Conservation (phyloP, 352 stramenopile species). For the Halophytophthora polymorphica region DNA sequence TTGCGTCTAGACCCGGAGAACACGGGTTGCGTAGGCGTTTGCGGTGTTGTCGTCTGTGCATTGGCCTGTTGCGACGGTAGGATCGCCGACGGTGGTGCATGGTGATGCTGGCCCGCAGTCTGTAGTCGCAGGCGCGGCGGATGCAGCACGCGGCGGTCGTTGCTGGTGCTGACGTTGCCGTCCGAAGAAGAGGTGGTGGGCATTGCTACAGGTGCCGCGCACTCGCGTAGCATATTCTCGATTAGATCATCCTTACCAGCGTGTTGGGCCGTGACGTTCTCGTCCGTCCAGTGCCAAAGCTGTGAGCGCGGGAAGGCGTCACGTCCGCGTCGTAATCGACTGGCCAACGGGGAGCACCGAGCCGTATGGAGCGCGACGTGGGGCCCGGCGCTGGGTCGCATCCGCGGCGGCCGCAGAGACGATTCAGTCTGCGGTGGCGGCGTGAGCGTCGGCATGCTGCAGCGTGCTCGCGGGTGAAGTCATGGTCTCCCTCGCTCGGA, state of each 20-base stretch:
- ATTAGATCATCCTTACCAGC: slow-evolving; percentile 39
- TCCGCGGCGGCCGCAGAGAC: background rate
- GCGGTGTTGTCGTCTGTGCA: background rate
- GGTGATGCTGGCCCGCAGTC: slow-evolving; percentile 4
- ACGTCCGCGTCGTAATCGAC: slow-evolving; percentile 16
- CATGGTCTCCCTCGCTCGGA: background rate
- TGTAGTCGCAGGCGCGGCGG: slow-evolving; percentile 14
- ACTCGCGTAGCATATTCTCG: slow-evolving; percentile 56
- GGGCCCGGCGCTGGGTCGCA: background rate
- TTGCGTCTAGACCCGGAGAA: slow-evolving; percentile 13
- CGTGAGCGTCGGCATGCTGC: too few relatives aligned
- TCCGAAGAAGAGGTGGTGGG: slow-evolving; percentile 11
- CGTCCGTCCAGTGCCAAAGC: slow-evolving; percentile 55
- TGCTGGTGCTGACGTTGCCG: background rate
- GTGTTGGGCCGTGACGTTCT: background rate
- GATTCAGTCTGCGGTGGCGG: too few relatives aligned
- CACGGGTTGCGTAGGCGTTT: slow-evolving; percentile 2
- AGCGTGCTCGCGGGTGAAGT: background rate
- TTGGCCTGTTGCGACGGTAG: slow-evolving; percentile 6
- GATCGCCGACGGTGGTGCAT: slow-evolving; percentile 1
- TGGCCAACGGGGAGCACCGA: slow-evolving; percentile 6
- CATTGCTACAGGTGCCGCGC: slow-evolving; percentile 18
- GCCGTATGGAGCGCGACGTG: background rate
- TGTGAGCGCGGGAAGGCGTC: slow-evolving; percentile 46
- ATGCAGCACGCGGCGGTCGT: slow-evolving; percentile 10